phyloP scores from a whole-genome alignment of 805 yeast species.

The Yamadazyma ubonensis region DNA sequence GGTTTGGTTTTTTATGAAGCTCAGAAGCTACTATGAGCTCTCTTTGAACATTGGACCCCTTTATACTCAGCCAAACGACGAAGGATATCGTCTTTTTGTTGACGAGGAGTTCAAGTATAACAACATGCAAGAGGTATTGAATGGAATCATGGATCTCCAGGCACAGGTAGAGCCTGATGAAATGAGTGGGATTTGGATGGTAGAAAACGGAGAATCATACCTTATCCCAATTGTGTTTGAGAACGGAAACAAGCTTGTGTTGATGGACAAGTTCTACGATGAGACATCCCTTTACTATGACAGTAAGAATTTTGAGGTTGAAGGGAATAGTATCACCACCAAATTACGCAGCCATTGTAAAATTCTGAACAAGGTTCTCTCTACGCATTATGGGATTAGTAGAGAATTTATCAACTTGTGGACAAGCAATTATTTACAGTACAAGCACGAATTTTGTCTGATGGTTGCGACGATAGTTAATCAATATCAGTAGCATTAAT shows the following conservation, averaged over 20 bases:
- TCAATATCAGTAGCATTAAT: background rate
- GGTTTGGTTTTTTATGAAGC: conserved; percentile 42
- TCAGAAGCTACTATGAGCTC: conserved; percentile 29
- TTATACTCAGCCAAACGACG: conserved; percentile 28
- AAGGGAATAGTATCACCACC: conserved; percentile 9
- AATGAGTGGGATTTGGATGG: conserved; percentile 18
- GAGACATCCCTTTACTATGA: conserved; percentile 16
- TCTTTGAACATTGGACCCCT: conserved; percentile 23
- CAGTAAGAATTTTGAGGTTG: conserved; percentile 16
- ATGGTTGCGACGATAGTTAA: conserved; percentile 5
- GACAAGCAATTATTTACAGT: conserved; percentile 15
- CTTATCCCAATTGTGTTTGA: conserved; percentile 25
- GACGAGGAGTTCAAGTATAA: conserved; percentile 7
- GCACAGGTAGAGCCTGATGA: conserved; percentile 11
- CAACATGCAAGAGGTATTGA: conserved; percentile 19
- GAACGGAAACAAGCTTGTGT: conserved; percentile 15
- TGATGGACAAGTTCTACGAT: conserved; percentile 21
- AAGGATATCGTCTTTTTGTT: conserved; percentile 18
- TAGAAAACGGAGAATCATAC: conserved; percentile 11
- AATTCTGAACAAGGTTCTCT: conserved; percentile 12
- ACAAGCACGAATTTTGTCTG: conserved; percentile 15
- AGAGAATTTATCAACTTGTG: conserved; percentile 22
- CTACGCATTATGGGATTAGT: conserved; percentile 18
- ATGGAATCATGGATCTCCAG: conserved; percentile 4
- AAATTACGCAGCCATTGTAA: conserved; percentile 19